Evolutionary conservation across 73 alveolate species (phyloP).

Genomic region (Vitrella brassicaformis): DNA sequence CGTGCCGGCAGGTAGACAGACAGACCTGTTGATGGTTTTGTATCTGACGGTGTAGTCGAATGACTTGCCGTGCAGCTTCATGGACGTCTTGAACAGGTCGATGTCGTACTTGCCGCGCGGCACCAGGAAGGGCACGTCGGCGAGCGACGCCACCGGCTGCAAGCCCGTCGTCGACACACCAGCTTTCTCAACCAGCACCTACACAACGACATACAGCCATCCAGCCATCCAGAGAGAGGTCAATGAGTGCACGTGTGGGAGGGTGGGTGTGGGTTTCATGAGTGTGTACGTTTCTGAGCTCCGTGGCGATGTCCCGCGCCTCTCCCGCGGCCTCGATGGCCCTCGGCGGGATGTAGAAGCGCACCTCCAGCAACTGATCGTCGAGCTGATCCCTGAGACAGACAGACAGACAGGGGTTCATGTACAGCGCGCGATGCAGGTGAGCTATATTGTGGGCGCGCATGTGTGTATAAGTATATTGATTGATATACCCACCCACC

Average conservation of each 20-base stretch:
- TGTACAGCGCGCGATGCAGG: too few species aligned
- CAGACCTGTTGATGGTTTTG: slow-evolving; percentile 65
- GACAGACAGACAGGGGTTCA: too few species aligned
- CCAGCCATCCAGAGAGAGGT: slow-evolving; percentile 55
- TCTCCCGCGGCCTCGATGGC: slow-evolving; percentile 40
- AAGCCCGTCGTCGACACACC: slow-evolving; percentile 60
- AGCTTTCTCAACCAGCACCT: slow-evolving; percentile 67
- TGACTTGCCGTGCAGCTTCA: slow-evolving; percentile 76
- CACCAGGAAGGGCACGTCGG: slow-evolving; percentile 68
- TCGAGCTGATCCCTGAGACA: too few species aligned
- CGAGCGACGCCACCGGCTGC: slow-evolving; percentile 61
- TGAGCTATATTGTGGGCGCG: too few species aligned
- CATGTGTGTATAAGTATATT: too few species aligned
- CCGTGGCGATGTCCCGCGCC: slow-evolving; percentile 41
- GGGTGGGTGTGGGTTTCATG: slow-evolving; percentile 32
- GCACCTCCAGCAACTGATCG: slow-evolving; percentile 61
- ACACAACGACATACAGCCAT: slow-evolving; percentile 58
- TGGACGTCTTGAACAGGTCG: slow-evolving; percentile 59
- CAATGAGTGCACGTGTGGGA: too few species aligned
- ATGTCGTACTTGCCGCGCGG: slow-evolving; percentile 84
- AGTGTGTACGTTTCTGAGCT: slow-evolving; percentile 43
- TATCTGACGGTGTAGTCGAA: slow-evolving; percentile 68
- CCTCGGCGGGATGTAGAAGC: slow-evolving; percentile 62
- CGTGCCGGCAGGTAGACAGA: too few species aligned
- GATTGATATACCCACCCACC: too few species aligned